These are phyloP conservation scores for Lentinula boryana DNA, from an alignment of 768 basidiomycete species.

Conservation along the genomic window DNA sequence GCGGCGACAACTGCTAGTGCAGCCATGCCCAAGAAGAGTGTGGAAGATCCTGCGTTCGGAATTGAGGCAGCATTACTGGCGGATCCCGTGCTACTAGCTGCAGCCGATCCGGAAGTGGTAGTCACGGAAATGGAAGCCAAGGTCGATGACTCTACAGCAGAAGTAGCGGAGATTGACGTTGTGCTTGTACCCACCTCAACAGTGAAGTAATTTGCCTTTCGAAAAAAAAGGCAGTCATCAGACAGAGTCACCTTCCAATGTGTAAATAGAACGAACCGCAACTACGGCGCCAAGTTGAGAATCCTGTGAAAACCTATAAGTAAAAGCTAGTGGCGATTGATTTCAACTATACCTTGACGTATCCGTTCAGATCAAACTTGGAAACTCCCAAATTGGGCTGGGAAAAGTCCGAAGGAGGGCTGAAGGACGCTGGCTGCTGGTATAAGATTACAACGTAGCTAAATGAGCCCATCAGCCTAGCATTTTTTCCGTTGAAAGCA, in stretches of 20 bases:
- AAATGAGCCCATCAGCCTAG: not conserved
- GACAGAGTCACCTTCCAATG: not conserved
- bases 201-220: constrained; percentile 62
- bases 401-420: constrained; percentile 52
- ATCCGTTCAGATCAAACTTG: constrained; percentile 49
- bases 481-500: not conserved
- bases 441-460: constrained; percentile 70
- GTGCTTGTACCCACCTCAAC: constrained; percentile 66
- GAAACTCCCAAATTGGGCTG: constrained; percentile 44
- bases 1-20: not conserved
- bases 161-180: constrained; percentile 46
- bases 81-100: not conserved
- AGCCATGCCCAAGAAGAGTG: not conserved
- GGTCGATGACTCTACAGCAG: constrained; percentile 62
- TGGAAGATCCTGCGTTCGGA: not conserved
- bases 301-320: constrained; percentile 23
- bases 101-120: not conserved
- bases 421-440: constrained; percentile 57
- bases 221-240: constrained; percentile 3
- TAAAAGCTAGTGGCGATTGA: not conserved
- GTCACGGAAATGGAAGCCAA: constrained; percentile 19
- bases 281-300: constrained; percentile 54
- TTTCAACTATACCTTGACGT: constrained; percentile 40
- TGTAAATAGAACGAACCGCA: constrained; percentile 34
- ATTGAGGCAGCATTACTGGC: not conserved